Base-by-base conservation (phyloP, 129 eudicot genomes). In the Artemisia annua region DNA sequence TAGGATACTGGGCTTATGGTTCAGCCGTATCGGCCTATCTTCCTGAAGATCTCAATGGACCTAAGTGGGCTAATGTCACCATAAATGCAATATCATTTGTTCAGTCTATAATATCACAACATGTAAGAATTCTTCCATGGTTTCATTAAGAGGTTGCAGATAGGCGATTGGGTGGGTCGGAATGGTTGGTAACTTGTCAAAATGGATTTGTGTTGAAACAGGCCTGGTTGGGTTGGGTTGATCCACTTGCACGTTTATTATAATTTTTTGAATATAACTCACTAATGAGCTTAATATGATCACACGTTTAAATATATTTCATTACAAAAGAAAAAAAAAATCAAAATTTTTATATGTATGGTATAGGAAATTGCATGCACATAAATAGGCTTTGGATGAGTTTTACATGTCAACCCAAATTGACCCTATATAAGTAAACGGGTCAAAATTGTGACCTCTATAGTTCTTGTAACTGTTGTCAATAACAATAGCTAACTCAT, bases 1-100 rank as follows among this genome's bases (percentile, higher is more conserved):
- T 64, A 8, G 90, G 90, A 70, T 85, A 85, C 53, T 73, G 85
- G 87, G 87, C 87, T 8, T 82, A 85, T 65, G 87, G 90, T 46
- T 80, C 87, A 55, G 44, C 72, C 7, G 90, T 85, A 66, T 82
- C 90, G 0, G 78, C 52, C 9, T 82, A 82, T 76, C 76, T 85
- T 10, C 90, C 85, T n/a, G 68, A 75, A 58, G 65, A 75, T 24
- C 75, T 85, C 14, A 73, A 76, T 16, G 90, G 85, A 43, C 87
- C 90, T n/a, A 82, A 79, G 73, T 85, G 87, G 90, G 90, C 79
- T 58, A 85, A 79, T 32, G 67, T 85, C 64, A 32, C 78, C 4
- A 79, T 82, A 50, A 82, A 85, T 26, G 69, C 79, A 48, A 73
- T 75, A 17, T 63, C 67, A 64, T 85, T 79, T 74, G 78, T 82